phyloP scores from a whole-genome alignment of 1,284 basidiomycete species.

The Microbotryum lychnidis-dioicae region DNA sequence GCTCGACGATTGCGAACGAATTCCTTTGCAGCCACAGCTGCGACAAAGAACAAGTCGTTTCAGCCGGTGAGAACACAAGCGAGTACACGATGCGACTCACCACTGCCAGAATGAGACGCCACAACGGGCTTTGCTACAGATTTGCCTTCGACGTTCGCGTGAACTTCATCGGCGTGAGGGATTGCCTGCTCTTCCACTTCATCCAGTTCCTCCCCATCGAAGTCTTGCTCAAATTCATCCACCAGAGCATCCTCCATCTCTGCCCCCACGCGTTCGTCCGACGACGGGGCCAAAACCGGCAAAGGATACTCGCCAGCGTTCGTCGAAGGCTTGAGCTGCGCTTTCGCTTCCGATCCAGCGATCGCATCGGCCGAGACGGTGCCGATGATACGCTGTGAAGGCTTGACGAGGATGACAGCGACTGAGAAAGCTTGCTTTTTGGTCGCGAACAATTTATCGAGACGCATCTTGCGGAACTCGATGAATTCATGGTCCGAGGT shows the following conservation, averaged over 20 bases:
- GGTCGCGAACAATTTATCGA: slow-evolving; percentile 9
- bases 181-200: background rate
- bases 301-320: slow-evolving; percentile 11
- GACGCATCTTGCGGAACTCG: slow-evolving; percentile 23
- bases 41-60: no score
- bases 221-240: background rate
- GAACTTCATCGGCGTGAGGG: background rate
- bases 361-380: slow-evolving; percentile 19
- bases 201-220: background rate
- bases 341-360: slow-evolving; percentile 23
- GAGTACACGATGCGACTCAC: no score
- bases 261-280: background rate
- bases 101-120: background rate
- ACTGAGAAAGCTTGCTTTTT: slow-evolving; percentile 29
- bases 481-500: slow-evolving; percentile 24
- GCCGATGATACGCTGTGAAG: slow-evolving; percentile 33
- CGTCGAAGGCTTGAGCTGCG: slow-evolving; percentile 11
- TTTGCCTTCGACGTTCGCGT: background rate
- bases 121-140: background rate
- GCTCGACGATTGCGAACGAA: background rate
- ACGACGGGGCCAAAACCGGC: slow-evolving; percentile 7
- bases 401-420: slow-evolving; percentile 33
- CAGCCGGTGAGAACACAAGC: no score
- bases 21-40: background rate
- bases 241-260: background rate